A percentile compares a stretch with the other conserved stretches of the same genome.
These are phyloP conservation scores for Pisolithus sp. DNA, from an alignment of 768 basidiomycete species.

Conservation along the genomic window DNA sequence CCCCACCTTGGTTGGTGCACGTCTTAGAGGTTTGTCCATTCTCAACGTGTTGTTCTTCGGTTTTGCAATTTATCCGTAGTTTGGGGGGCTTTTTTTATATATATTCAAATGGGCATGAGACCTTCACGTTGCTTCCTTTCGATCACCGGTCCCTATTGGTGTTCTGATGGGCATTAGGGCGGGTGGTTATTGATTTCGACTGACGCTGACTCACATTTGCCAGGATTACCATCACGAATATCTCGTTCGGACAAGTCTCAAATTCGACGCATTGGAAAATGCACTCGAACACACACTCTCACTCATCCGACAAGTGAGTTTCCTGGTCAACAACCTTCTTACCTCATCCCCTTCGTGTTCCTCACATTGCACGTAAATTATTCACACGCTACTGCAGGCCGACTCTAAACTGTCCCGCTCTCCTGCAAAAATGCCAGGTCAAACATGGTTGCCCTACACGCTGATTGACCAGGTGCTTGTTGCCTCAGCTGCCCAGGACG, in stretches of 20 bases:
- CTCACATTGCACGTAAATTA: neutral
- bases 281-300: constrained; percentile 70
- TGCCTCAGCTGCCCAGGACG: constrained; percentile 50
- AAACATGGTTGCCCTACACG: constrained; percentile 79
- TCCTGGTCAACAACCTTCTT: constrained; percentile 5
- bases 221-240: constrained; percentile 76
- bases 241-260: constrained; percentile 71
- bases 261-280: constrained; percentile 71
- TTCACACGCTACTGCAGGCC: constrained; percentile 32
- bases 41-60: neutral
- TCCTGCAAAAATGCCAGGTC: constrained; percentile 46
- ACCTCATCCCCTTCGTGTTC: constrained; percentile 4
- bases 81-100: neutral
- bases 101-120: neutral
- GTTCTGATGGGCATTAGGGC: neutral
- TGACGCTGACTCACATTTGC: neutral
- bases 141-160: neutral
- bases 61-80: neutral
- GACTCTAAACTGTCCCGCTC: constrained; percentile 47
- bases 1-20: constrained; percentile 82
- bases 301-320: constrained; percentile 64
- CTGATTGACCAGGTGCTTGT: constrained; percentile 78
- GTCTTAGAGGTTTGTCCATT: constrained; percentile 54
- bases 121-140: neutral
- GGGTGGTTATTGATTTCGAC: neutral